Base-by-base conservation (phyloP, 169 alveolate species). In the Perkinsus chesapeaki region DNA sequence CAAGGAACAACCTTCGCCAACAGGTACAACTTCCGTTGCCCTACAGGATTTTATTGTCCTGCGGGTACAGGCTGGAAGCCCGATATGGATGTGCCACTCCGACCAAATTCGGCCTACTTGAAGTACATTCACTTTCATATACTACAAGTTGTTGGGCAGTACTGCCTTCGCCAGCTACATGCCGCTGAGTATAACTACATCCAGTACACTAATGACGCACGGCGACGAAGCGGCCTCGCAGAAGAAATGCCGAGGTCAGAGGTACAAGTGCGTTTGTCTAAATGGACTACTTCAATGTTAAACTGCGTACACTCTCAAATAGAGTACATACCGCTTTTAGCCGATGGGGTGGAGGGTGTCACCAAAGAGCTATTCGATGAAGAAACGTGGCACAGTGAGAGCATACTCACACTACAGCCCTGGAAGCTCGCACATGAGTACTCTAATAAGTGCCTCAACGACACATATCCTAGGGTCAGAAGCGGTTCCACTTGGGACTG, bases 21-120 rank as follows among this genome's bases (percentile, higher is more conserved):
- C 91, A 39, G 93, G n/a, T 92, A 34, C 91, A 92, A 92, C 48
- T 92, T 92, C 73, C 93, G 93, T 0, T 92, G 93, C 48, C 93
- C 93, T 9, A 34, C 73, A 0, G 93, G 93, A 39, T 92, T 92
- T 48, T 92, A 36, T 48, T 92, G 93, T 27, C 93, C 93, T 36
- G 23, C 91, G 48, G 93, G 90, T 0, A 92, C 93, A 7, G 93
- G 93, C 48, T 92, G 39, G 91, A 92, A 48, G 73, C 39, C 37
- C 72, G 93, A 92, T 38, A 23, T 92, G 48, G 31, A 39, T 39
- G 47, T 38, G 12, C 93, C 48, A 23, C 34, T 92, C 37, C 39
- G 72, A 0, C 39, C 93, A 0, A 39, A 39, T 16, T 48, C 93
- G 3, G 93, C 39, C 7, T 43, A 92, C 48, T 0, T 92, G 72